phyloP scores from a whole-genome alignment of 345 rosid species.

The Murraya paniculata region DNA sequence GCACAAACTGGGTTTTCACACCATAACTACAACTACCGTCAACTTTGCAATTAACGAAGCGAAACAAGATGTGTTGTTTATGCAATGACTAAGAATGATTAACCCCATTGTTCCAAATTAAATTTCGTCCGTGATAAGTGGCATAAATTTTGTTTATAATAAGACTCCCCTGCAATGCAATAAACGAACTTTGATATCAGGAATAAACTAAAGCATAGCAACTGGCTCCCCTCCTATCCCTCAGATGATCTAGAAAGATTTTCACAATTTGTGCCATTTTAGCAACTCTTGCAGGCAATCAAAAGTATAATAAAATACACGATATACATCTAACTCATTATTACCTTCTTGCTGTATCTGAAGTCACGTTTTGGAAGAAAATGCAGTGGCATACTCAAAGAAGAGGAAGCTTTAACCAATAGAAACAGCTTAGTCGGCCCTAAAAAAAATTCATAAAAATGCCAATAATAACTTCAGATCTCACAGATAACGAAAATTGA shows the following conservation, averaged over 20 bases:
- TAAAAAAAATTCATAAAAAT: conserved; percentile 13
- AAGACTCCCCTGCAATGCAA: background rate
- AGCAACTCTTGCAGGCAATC: background rate
- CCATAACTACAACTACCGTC: background rate
- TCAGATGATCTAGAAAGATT: background rate
- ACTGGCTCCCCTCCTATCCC: background rate
- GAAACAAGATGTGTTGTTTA: background rate
- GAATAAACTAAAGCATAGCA: background rate
- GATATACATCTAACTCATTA: background rate
- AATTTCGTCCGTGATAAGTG: background rate
- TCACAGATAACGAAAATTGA: conserved; percentile 1
- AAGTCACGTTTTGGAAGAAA: conserved; percentile 96
- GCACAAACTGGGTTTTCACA: background rate
- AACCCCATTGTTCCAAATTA: background rate
- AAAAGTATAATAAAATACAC: background rate
- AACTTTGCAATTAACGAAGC: background rate
- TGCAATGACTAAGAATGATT: background rate
- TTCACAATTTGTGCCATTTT: background rate
- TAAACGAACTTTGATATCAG: background rate
- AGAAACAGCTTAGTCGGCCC: conserved; percentile 82
- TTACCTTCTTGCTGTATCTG: conserved; percentile 81
- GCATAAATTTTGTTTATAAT: background rate
- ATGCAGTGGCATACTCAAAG: conserved; percentile 68
- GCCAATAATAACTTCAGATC: background rate
- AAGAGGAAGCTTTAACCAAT: conserved; percentile 72